phyloP scores from a whole-genome alignment of 345 rosid genomes.

The Lepidium aucheri region DNA sequence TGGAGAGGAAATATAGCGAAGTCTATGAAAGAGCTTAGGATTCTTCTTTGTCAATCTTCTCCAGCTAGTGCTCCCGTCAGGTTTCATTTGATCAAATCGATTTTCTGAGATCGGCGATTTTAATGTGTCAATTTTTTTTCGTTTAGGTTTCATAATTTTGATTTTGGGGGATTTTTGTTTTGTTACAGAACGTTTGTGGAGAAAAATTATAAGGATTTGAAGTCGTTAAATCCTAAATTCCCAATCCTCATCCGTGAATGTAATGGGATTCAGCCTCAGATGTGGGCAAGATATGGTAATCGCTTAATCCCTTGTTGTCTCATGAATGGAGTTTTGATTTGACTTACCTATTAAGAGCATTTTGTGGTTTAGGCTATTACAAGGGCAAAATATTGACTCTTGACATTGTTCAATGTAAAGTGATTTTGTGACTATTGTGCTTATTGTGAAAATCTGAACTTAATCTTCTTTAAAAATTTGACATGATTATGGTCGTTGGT shows the following conservation, averaged over 20 bases:
- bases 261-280: slow-evolving; percentile 70
- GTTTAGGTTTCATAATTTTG: background rate
- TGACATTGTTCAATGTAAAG: background rate
- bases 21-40: slow-evolving; percentile 52
- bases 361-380: background rate
- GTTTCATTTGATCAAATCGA: slow-evolving; percentile 23
- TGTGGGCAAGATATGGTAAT: slow-evolving; percentile 96
- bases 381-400: background rate
- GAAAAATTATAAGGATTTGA: slow-evolving; percentile 78
- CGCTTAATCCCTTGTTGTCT: background rate
- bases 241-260: slow-evolving; percentile 85
- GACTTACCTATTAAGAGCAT: background rate
- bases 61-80: slow-evolving; percentile 61
- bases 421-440: too few relatives aligned
- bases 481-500: background rate
- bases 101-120: slow-evolving; percentile 1
- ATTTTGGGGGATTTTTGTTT: background rate
- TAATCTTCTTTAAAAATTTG: background rate
- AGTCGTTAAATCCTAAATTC: slow-evolving; percentile 80
- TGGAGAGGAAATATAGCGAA: slow-evolving; percentile 40
- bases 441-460: background rate
- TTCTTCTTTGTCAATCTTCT: slow-evolving; percentile 67
- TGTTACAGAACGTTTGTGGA: slow-evolving; percentile 57
- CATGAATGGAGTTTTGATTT: background rate
- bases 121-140: background rate